A percentile compares a stretch with the other conserved stretches of the same genome.
Evolutionary conservation across 768 basidiomycete species (phyloP).

Genomic region (Gelatoporia subvermispora): DNA sequence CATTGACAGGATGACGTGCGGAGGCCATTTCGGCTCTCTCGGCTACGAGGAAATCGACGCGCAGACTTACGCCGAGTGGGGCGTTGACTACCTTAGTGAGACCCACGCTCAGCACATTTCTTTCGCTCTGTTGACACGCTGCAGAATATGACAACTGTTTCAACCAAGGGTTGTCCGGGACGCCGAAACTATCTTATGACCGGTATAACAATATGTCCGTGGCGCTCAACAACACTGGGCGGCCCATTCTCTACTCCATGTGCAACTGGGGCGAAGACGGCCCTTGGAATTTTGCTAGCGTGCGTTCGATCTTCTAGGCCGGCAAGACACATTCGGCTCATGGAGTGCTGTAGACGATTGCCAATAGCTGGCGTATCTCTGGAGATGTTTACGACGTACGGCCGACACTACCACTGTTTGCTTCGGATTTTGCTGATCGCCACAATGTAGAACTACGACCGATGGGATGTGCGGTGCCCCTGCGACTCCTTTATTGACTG

Average conservation of each 20-base stretch:
- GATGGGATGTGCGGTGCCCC: constrained; percentile 33
- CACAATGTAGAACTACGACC: constrained; percentile 24
- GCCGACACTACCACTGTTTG: not conserved
- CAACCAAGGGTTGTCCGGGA: constrained; percentile 34
- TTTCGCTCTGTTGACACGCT: not conserved
- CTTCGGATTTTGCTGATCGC: not conserved
- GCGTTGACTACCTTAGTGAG: constrained; percentile 32
- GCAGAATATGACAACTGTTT: constrained; percentile 37
- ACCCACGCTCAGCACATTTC: not conserved
- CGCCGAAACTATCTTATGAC: constrained; percentile 30
- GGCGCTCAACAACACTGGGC: constrained; percentile 34
- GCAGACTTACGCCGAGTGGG: constrained; percentile 35
- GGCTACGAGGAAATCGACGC: constrained; percentile 38
- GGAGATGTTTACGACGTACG: constrained; percentile 27
- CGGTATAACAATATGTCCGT: constrained; percentile 33
- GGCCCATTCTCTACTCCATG: constrained; percentile 35
- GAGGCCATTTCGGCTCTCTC: constrained; percentile 33
- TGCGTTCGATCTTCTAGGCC: constrained; percentile 18
- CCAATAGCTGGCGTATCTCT: constrained; percentile 28
- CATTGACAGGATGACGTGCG: constrained; percentile 28
- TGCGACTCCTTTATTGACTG: constrained; percentile 32
- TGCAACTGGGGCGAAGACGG: constrained; percentile 39
- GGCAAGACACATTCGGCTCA: not conserved
- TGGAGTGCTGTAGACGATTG: constrained; percentile 16
- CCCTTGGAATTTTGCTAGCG: constrained; percentile 36